Evolutionary conservation across 2,329 filamentous ascomycete species (phyloP).

Genomic region (Penicillium frequentans): DNA sequence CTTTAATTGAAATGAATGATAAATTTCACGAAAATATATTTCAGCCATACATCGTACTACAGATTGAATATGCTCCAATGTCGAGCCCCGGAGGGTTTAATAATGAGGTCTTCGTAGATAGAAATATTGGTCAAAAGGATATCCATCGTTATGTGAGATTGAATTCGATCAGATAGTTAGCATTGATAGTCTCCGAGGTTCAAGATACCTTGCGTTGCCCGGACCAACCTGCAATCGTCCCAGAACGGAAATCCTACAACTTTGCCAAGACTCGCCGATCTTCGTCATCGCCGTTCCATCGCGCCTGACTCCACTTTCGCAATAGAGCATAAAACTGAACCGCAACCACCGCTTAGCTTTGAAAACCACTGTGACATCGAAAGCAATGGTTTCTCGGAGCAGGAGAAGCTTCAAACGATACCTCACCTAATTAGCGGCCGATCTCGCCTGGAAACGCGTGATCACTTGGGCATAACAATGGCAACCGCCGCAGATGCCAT

Average conservation of each 20-base stretch:
- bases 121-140: no score
- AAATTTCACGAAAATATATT: not conserved
- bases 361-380: not conserved
- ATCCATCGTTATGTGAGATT: not conserved
- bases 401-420: not conserved
- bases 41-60: not conserved
- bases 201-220: slow-evolving; percentile 32
- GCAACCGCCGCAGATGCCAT: slow-evolving; percentile 36
- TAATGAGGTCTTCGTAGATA: no score
- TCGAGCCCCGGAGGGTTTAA: not conserved
- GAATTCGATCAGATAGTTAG: not conserved
- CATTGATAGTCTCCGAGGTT: not conserved
- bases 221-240: slow-evolving; percentile 26
- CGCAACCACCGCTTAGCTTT: not conserved
- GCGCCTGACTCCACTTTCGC: not conserved
- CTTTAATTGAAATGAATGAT: not conserved
- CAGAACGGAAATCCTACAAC: slow-evolving; percentile 31
- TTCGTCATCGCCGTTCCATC: slow-evolving; percentile 8
- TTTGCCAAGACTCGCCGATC: slow-evolving; percentile 30
- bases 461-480: slow-evolving; percentile 33
- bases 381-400: not conserved
- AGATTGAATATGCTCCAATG: not conserved
- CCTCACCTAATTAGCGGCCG: not conserved
- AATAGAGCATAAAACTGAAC: not conserved
- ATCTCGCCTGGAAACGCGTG: slow-evolving; percentile 1